These are phyloP conservation scores for Phytopythium chamaehyphon DNA, from an alignment of 352 stramenopile species.

Conservation along the genomic window DNA sequence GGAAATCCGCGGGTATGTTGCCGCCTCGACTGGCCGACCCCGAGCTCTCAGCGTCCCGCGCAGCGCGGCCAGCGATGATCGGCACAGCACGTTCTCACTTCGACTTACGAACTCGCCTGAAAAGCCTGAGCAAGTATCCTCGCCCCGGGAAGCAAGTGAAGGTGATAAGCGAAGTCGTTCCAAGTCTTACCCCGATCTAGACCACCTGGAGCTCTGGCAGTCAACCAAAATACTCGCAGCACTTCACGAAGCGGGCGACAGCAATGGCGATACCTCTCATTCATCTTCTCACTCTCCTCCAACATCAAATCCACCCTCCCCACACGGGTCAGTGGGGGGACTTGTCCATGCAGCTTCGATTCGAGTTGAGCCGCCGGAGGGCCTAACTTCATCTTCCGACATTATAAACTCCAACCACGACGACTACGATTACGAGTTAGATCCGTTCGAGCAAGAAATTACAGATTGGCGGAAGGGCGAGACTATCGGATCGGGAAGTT, in stretches of 20 bases:
- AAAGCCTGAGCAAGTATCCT: background rate
- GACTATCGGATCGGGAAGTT: slow-evolving; percentile 57
- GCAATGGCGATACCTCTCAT: background rate
- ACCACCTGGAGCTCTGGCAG: slow-evolving; percentile 1
- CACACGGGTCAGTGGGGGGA: background rate
- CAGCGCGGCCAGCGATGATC: background rate
- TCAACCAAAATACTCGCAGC: slow-evolving; percentile 4
- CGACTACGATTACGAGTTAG: slow-evolving; percentile 31
- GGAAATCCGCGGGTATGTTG: slow-evolving; percentile 6
- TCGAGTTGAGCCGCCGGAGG: too few relatives aligned
- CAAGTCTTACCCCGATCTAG: slow-evolving; percentile 9
- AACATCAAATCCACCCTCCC: background rate
- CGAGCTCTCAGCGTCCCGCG: background rate
- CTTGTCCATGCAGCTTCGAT: too few relatives aligned
- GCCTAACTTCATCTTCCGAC: too few relatives aligned
- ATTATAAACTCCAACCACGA: background rate
- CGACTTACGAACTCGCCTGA: slow-evolving; percentile 3
- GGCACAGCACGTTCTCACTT: slow-evolving; percentile 13
- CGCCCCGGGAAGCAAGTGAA: background rate
- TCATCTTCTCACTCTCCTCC: background rate
- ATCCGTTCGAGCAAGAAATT: slow-evolving; percentile 45
- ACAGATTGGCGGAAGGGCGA: slow-evolving; percentile 56
- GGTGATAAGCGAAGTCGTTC: slow-evolving; percentile 7
- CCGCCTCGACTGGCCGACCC: slow-evolving; percentile 2
- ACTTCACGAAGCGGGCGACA: slow-evolving; percentile 2